A percentile compares a stretch with the other conserved stretches of the same genome.
phyloP scores from a whole-genome alignment of 805 yeast species.

The Ogataea methylovora region DNA sequence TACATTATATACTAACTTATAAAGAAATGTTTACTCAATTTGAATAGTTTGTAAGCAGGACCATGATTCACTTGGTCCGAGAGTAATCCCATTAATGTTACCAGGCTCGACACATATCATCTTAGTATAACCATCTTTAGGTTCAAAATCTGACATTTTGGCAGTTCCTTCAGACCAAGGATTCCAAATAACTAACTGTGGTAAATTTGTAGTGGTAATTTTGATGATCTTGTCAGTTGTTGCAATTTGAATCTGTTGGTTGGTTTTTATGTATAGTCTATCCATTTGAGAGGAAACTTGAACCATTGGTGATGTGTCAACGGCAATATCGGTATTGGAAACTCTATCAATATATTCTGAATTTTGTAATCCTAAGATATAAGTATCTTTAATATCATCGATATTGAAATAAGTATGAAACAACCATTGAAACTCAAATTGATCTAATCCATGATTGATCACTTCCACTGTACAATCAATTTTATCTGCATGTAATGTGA shows the following conservation, averaged over 20 bases:
- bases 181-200: conserved; percentile 14
- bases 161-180: conserved; percentile 12
- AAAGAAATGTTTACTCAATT: conserved; percentile 1
- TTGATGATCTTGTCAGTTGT: conserved; percentile 10
- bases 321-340: conserved; percentile 1
- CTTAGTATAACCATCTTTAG: conserved; percentile 9
- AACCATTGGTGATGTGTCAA: conserved; percentile 9
- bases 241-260: conserved; percentile 7
- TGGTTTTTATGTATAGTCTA: conserved; percentile 5
- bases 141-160: conserved; percentile 12
- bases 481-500: conserved; percentile 4
- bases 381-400: conserved; percentile 10
- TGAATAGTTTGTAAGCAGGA: conserved; percentile 8
- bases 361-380: conserved; percentile 12
- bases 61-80: conserved; percentile 8
- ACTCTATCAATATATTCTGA: conserved; percentile 8
- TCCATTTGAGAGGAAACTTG: conserved; percentile 9
- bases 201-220: conserved; percentile 7
- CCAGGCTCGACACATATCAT: conserved; percentile 17
- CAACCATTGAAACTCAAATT: conserved; percentile 13
- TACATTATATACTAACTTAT: neutral
- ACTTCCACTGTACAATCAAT: conserved; percentile 5
- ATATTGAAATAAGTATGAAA: conserved; percentile 11
- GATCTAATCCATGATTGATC: conserved; percentile 4
- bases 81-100: conserved; percentile 6